Evolutionary conservation across 352 stramenopile genomes (phyloP), one percentile per base, ranked within the genome.

Genomic region (Phytophthora constricta): DNA sequence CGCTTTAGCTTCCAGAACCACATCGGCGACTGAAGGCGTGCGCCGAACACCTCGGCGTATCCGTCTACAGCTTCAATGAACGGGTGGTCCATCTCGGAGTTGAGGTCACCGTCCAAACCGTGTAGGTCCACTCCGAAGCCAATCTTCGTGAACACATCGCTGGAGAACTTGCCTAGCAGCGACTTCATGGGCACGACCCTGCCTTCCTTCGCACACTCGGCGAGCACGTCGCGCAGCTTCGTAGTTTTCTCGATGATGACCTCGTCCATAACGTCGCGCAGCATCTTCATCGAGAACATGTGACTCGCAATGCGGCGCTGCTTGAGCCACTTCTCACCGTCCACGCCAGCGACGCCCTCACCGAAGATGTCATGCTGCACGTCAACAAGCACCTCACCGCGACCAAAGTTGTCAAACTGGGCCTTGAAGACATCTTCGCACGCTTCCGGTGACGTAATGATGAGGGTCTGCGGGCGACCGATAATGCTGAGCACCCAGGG

Each of bases 101-200:
- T 70, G 23, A 72, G 20, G 27, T 74, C 64, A 17, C 58, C 56
- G 17, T 76, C 62, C 19, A 91, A 58, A 4, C 74, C 71, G 19
- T 80, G 52, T n/a, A 92, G 60, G 26, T 92, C 74, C 45, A 90
- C 76, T 28, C 84, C 84, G 61, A 95, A 93, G 19, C 81, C 84
- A 28, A 93, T 84, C 45, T 88, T 84, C 17, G 76, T 80, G 62
- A 95, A 93, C 28, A 89, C 79, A 42, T 95, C 87, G 58, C 87
- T 82, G 3, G 87, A 91, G 56, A 91, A 86, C 28, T 82, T 72
- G 50, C 71, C 58, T 9, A 90, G 48, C n/a, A 90, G 66, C 20
- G 57, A 66, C 49, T 82, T 84, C 51, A 90, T 69, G 10, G 66
- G 50, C 2, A 76, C 53, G 0, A 49, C 23, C 4, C 45, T 47